Base-by-base conservation (phyloP, 176 grass and related monocot species). In the Eremochloa ophiuroides region DNA sequence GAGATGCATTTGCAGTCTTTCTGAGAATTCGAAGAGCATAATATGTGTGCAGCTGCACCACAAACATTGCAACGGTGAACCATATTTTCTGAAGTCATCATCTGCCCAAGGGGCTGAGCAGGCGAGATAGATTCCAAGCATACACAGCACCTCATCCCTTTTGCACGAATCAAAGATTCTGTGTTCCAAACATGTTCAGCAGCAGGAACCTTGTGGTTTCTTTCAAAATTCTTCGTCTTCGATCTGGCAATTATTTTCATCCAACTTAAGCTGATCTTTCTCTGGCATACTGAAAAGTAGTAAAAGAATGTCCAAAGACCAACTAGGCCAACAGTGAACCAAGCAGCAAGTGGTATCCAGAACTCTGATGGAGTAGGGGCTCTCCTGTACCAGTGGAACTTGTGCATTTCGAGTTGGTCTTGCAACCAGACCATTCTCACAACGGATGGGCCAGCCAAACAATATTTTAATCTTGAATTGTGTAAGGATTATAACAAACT, bases 1-100 rank as follows among this genome's bases (percentile, higher is more conserved):
- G 93, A 92, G 5, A 92, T 75, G 75, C 93, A 95, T 72, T 95
- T 95, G 81, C 93, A 95, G 58, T 95, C 93, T 65, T 91, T 87
- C 69, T 85, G 89, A 48, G 93, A 73, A 55, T 95, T 92, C 22
- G 82, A 69, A 30, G 89, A 95, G 64, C 93, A 95, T 73, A 85
- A 80, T 10, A 82, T 75, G 87, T 95, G 93, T 29, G 93, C 93
- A 77, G 78, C 81, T 59, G 87, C 93, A 63, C 89, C 89, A 60
- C 93, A 95, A 27, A 95, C 56, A 77, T 92, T 85, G 72, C 93
- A 95, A 7, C 82, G 77, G 70, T 90, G 89, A 47, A 80, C 33
- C 61, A 89, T 86, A 70, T 65, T 86, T 41, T 83, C 87, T 43
- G 75, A 84, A 35, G 73, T 82, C 48, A 53, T 63, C 65, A 43